These are phyloP conservation scores for Salvia rosmarinus DNA, from an alignment of 257 asterid genomes.

Conservation along the genomic window DNA sequence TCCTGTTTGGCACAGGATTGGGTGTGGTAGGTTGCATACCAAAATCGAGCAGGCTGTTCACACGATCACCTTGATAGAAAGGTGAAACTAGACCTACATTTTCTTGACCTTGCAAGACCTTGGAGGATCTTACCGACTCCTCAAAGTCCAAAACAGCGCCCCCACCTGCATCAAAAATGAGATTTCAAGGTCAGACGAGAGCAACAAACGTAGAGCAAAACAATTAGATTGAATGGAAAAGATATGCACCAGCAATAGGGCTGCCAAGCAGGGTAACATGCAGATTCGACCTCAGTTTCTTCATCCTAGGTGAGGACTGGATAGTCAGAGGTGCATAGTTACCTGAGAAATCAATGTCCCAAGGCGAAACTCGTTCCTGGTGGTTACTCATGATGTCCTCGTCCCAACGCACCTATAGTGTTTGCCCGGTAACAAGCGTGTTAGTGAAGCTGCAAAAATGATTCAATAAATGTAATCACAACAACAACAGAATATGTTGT, in stretches of 20 bases:
- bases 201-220: neutral
- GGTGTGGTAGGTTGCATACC: constrained; percentile 51
- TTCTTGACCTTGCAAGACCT: constrained; percentile 99
- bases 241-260: constrained; percentile 59
- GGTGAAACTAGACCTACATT: constrained; percentile 70
- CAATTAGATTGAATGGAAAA: constrained; percentile 27
- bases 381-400: constrained; percentile 70
- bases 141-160: constrained; percentile 82
- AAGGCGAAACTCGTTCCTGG: constrained; percentile 94
- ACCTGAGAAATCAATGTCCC: constrained; percentile 96
- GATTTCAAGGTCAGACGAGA: constrained; percentile 8
- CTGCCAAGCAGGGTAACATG: constrained; percentile 61
- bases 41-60: constrained; percentile 69
- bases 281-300: constrained; percentile 71
- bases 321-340: constrained; percentile 67
- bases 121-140: constrained; percentile 86
- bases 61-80: constrained; percentile 62
- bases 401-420: constrained; percentile 91
- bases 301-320: constrained; percentile 81
- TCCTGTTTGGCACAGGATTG: constrained; percentile 50
- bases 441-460: constrained; percentile 14
- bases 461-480: neutral
- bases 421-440: constrained; percentile 23
- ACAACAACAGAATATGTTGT: neutral
- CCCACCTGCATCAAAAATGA: constrained; percentile 52